Percentiles rank a stretch among this genome's conserved stretches.
Conservation (phyloP, 2,329 filamentous ascomycete species). For the Dothideomycetidae sp. region DNA sequence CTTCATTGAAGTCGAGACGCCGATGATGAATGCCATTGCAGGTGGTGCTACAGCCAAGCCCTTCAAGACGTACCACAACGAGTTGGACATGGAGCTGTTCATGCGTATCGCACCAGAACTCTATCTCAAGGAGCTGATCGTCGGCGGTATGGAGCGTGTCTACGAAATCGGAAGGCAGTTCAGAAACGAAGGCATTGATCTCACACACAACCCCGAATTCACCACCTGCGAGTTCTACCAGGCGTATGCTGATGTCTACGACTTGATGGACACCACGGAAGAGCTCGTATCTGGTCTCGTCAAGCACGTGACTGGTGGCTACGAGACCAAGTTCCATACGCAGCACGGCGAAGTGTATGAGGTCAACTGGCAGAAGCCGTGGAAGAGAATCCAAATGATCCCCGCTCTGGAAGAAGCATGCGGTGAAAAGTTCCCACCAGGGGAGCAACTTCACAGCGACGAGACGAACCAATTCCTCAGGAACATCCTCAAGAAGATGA, state of each 20-base stretch:
- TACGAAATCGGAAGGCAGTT: constrained; percentile 95
- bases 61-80: constrained; percentile 92
- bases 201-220: constrained; percentile 97
- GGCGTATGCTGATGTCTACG: constrained; percentile 73
- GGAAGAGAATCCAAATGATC: constrained; percentile 93
- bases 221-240: constrained; percentile 96
- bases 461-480: constrained; percentile 84
- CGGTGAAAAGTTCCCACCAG: constrained; percentile 85
- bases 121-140: constrained; percentile 90
- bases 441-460: constrained; percentile 74
- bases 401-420: constrained; percentile 76
- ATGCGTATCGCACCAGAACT: constrained; percentile 91
- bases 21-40: constrained; percentile 92
- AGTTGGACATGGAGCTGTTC: constrained; percentile 85
- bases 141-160: constrained; percentile 85
- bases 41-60: constrained; percentile 92
- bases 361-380: constrained; percentile 92
- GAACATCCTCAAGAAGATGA: constrained; percentile 71
- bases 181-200: constrained; percentile 79
- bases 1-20: constrained; percentile 90
- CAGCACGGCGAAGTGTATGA: constrained; percentile 74
- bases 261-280: constrained; percentile 82
- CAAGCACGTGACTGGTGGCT: constrained; percentile 73
- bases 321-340: constrained; percentile 74
- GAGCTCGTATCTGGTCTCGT: constrained; percentile 83